These are phyloP conservation scores for Fonsecaea pedrosoi DNA, from an alignment of 2,329 filamentous ascomycete genomes.

Conservation along the genomic window DNA sequence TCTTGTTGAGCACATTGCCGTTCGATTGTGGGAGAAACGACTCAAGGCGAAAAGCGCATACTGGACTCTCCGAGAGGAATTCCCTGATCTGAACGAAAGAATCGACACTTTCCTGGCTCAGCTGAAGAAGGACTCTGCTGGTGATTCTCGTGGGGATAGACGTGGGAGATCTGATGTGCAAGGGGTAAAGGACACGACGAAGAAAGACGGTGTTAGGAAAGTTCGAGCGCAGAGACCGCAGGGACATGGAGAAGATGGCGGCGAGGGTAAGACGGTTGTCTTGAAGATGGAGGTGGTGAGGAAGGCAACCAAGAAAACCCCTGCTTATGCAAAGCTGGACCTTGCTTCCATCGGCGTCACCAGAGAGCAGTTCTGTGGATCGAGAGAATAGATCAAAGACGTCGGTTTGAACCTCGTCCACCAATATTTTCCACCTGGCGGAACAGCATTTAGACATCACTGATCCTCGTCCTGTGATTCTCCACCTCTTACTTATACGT, in stretches of 20 bases:
- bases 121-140: constrained; percentile 9
- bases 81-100: constrained; percentile 29
- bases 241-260: background rate
- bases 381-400: background rate
- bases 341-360: constrained; percentile 28
- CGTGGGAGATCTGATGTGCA: background rate
- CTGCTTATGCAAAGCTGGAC: constrained; percentile 29
- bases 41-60: constrained; percentile 27
- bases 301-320: constrained; percentile 16
- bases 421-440: constrained; percentile 12
- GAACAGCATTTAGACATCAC: constrained; percentile 27
- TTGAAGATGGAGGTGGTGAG: constrained; percentile 24
- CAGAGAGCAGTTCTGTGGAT: constrained; percentile 18
- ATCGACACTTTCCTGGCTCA: constrained; percentile 24
- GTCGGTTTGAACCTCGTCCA: background rate
- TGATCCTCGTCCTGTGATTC: constrained; percentile 25
- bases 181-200: background rate
- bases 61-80: constrained; percentile 27
- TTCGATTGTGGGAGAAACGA: constrained; percentile 26
- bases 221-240: background rate
- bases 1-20: constrained; percentile 32
- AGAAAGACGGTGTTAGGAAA: background rate
- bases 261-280: constrained; percentile 9
- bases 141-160: background rate
- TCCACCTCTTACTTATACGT: constrained; percentile 32